Conservation (phyloP, 2,329 filamentous ascomycete genomes). For the Onygena corvina region DNA sequence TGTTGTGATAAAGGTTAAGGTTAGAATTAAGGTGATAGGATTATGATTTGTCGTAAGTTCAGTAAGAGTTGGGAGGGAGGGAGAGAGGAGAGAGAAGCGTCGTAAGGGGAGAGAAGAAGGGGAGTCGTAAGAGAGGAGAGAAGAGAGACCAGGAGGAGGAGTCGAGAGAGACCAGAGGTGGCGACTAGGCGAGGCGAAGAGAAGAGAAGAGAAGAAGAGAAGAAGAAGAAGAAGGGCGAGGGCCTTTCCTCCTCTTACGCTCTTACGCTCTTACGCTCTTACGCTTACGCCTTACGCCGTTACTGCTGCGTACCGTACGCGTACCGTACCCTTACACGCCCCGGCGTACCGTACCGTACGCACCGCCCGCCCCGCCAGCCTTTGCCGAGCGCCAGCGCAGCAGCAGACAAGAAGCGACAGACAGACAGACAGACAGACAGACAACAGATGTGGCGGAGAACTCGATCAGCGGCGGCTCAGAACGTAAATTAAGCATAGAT, state of each 20-base stretch:
- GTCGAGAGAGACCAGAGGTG: conserved; percentile 18
- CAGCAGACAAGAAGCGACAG: no score
- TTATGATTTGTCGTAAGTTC: neutral
- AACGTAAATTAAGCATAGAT: conserved; percentile 5
- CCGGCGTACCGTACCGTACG: no score
- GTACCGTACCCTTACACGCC: no score
- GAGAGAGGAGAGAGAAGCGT: neutral
- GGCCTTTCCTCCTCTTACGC: no score
- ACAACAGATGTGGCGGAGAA: no score
- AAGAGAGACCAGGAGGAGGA: neutral
- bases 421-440: no score
- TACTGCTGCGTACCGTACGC: no score
- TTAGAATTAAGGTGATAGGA: conserved; percentile 1
- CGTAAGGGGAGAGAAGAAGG: neutral
- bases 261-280: no score
- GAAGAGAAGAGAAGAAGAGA: neutral
- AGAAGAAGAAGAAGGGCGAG: neutral
- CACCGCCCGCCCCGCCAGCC: no score
- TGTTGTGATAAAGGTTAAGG: neutral
- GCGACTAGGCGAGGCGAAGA: conserved; percentile 15
- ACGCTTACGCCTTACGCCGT: no score
- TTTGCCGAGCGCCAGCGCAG: no score
- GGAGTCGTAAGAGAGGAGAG: neutral
- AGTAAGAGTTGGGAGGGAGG: no score
- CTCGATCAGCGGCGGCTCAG: neutral